phyloP scores from a whole-genome alignment of 2,329 filamentous ascomycete genomes.

The Calonectria hongkongensis region DNA sequence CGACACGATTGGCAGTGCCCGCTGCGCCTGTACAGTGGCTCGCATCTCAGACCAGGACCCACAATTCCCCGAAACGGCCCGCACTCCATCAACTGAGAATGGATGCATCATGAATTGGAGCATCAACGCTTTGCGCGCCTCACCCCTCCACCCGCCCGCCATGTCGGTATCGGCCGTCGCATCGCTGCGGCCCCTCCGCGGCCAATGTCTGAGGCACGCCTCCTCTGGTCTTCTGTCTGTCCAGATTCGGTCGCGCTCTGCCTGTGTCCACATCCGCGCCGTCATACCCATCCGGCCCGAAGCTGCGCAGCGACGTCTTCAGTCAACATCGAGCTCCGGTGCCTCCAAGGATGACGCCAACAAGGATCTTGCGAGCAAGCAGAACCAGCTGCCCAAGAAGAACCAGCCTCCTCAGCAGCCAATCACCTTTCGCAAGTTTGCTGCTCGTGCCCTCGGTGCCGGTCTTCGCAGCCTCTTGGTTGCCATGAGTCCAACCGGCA shows the following conservation, averaged over 20 bases:
- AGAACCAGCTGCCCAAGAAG: constrained; percentile 52
- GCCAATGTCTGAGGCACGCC: constrained; percentile 56
- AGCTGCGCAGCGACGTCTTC: constrained; percentile 53
- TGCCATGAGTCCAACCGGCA: constrained; percentile 60
- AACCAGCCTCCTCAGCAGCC: constrained; percentile 48
- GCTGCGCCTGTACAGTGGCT: constrained; percentile 13
- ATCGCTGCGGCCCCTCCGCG: constrained; percentile 58
- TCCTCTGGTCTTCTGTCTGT: constrained; percentile 58
- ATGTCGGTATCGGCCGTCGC: constrained; percentile 61
- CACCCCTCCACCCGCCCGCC: constrained; percentile 30
- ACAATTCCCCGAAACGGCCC: constrained; percentile 47
- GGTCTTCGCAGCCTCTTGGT: constrained; percentile 60
- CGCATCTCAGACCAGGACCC: constrained; percentile 40
- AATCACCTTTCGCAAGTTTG: constrained; percentile 58
- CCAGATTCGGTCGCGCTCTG: constrained; percentile 55
- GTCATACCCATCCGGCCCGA: constrained; percentile 54
- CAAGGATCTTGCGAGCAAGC: constrained; percentile 44
- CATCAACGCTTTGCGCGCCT: constrained; percentile 31
- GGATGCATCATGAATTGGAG: constrained; percentile 34
- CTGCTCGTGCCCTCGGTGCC: constrained; percentile 56
- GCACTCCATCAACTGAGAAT: constrained; percentile 47
- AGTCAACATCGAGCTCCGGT: constrained; percentile 50
- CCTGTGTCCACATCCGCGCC: constrained; percentile 55
- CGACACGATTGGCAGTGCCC: constrained; percentile 30
- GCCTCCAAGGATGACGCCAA: constrained; percentile 38